These are phyloP conservation scores for Dillenia turbinata DNA, from an alignment of 164 flowering plant genomes.

Conservation along the genomic window DNA sequence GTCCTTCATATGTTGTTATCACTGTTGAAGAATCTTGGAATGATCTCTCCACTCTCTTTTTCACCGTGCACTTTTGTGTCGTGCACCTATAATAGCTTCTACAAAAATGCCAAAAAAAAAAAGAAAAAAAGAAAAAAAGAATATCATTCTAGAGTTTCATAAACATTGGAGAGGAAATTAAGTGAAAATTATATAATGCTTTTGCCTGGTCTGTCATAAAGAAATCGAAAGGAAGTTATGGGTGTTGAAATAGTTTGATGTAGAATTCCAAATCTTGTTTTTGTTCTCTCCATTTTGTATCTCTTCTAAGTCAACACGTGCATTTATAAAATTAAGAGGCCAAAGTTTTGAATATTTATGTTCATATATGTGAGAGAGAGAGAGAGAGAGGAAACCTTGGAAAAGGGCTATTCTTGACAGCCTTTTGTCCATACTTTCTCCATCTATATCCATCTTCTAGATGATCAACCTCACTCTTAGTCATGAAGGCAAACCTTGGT, in stretches of 20 bases:
- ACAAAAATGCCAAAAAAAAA: constrained; percentile 9
- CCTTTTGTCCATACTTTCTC: constrained; percentile 90
- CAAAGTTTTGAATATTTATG: not conserved
- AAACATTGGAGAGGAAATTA: not conserved
- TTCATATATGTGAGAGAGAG: not conserved
- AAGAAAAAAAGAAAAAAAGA: not conserved
- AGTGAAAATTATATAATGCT: not conserved
- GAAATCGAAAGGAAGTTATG: not conserved
- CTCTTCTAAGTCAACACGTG: too few species aligned
- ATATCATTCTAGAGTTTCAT: not conserved
- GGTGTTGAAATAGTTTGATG: too few species aligned
- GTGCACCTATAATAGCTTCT: constrained; percentile 97
- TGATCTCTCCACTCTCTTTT: constrained; percentile 86
- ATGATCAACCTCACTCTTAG: constrained; percentile 89
- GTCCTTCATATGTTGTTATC: constrained; percentile 91
- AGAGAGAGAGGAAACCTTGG: constrained; percentile 43
- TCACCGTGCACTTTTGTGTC: constrained; percentile 79
- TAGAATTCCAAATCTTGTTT: too few species aligned
- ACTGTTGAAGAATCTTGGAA: constrained; percentile 74
- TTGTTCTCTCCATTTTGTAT: too few species aligned
- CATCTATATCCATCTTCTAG: constrained; percentile 89
- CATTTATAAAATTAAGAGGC: not conserved
- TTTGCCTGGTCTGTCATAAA: too few species aligned
- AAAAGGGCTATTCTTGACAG: constrained; percentile 78
- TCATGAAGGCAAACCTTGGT: constrained; percentile 82